phyloP scores from a whole-genome alignment of 768 basidiomycete genomes.

The Trametes punicea region DNA sequence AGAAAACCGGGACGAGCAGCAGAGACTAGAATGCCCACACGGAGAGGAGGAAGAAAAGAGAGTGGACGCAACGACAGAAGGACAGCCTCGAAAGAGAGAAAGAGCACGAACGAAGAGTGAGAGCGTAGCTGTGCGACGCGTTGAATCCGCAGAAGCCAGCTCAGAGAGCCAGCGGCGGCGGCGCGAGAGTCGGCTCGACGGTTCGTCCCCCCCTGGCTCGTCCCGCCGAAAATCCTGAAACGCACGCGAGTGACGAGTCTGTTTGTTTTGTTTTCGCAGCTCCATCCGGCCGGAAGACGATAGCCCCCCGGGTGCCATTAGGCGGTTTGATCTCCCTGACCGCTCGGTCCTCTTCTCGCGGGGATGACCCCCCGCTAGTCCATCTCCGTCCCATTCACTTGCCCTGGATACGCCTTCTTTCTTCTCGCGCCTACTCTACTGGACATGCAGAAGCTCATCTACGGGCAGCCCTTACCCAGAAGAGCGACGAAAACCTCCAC shows the following conservation, averaged over 20 bases:
- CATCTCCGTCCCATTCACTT: background rate
- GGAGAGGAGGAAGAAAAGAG: slow-evolving; percentile 10
- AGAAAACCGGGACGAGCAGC: background rate
- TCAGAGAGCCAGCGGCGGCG: background rate
- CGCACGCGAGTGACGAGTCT: background rate
- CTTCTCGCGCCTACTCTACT: background rate
- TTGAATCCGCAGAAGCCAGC: background rate
- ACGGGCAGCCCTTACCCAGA: background rate
- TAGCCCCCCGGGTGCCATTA: slow-evolving; percentile 1
- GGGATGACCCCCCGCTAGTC: background rate
- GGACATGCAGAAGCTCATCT: background rate
- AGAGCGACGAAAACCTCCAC: background rate
- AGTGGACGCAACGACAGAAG: slow-evolving; percentile 15
- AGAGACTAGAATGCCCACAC: background rate
- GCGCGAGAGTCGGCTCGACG: slow-evolving; percentile 3
- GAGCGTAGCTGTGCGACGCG: background rate
- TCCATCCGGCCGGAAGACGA: slow-evolving; percentile 9
- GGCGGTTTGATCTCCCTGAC: slow-evolving; percentile 19
- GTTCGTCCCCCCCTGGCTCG: slow-evolving; percentile 1
- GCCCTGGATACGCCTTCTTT: background rate
- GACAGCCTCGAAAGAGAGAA: slow-evolving; percentile 13
- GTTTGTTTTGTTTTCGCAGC: slow-evolving; percentile 7
- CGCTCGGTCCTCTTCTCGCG: background rate
- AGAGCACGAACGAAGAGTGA: slow-evolving; percentile 1
- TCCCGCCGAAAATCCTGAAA: slow-evolving; percentile 4